phyloP scores from a whole-genome alignment of 139 green algal genomes.

The Chloropicon primus region DNA sequence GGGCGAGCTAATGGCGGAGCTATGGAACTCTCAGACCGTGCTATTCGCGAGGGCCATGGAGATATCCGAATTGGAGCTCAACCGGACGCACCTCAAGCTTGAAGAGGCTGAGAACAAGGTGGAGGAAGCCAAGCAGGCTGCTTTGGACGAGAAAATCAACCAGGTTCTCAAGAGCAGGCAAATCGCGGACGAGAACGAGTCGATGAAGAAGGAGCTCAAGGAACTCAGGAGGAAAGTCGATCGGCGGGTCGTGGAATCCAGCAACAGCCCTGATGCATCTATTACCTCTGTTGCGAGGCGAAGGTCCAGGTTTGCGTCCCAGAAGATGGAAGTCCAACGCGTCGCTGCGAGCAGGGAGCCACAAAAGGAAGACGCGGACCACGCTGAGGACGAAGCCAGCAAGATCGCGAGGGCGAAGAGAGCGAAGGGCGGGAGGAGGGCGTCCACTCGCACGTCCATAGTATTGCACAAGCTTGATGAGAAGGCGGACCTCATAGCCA shows the following conservation, averaged over 20 bases:
- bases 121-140: not conserved
- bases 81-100: not conserved
- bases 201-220: not conserved
- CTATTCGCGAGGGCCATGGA: not conserved
- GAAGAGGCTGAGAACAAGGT: not conserved
- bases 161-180: not conserved
- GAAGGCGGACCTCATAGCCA: not conserved
- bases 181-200: constrained; percentile 1
- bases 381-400: too few species aligned
- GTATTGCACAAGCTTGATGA: not conserved
- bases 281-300: not conserved
- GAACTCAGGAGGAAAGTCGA: not conserved
- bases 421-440: not conserved
- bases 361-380: not conserved
- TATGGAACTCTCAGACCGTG: constrained; percentile 1
- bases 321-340: not conserved
- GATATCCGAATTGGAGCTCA: not conserved
- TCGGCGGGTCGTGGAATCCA: not conserved
- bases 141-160: not conserved
- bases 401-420: too few species aligned
- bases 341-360: not conserved
- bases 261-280: not conserved
- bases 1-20: constrained; percentile 2
- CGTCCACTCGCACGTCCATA: not conserved
- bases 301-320: not conserved